Base-by-base conservation (phyloP, 306 rosid genomes). In the Cyamopsis tetragonoloba region DNA sequence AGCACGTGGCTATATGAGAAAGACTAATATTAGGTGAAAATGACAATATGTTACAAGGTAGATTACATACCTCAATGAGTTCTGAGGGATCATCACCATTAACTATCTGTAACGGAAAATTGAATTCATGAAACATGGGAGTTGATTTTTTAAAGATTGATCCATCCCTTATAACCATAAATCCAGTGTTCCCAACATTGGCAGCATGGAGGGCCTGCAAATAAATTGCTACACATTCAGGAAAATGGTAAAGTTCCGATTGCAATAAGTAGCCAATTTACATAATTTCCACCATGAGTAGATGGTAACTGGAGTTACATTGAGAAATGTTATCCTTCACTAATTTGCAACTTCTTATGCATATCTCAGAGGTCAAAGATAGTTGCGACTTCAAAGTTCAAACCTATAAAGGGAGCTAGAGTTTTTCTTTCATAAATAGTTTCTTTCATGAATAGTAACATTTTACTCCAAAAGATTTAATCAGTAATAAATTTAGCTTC, bases 171-270 rank as follows among this genome's bases (percentile, higher is more conserved):
- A 87, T 51, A 32, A 87, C 62, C 22, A 90, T 71, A 63, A 85
- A 85, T 54, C 97, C 87, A 1, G 91, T 83, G 79, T 87, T 83
- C 14, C 95, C 95, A 65, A 89, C 76, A 68, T 83, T 83, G 71
- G 86, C 96, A 70, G 82, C 91, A 65, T 79, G 91, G 66, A 89
- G 78, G 75, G 81, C 70, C 97, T 90, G 82, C 24, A 65, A 19
- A 63, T 47, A 66, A 74, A 70, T 75, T 35, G 44, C 41, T 66
- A 26, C 5, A 49, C 35, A n/a, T 59, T 59, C 7, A 11, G 20
- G 28, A 37, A 37, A 10, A 5, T 20, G n/a, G n/a, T 31, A 15
- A 31, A 56, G 27, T 15, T 8, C 26, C 34, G 4, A 14, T 54
- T 5, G 23, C 4, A 51, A 4, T 51, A 11, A 9, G n/a, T 26